These are phyloP conservation scores for Stagonosporopsis chrysanthemi DNA, from an alignment of 2,329 filamentous ascomycete species.

Conservation along the genomic window DNA sequence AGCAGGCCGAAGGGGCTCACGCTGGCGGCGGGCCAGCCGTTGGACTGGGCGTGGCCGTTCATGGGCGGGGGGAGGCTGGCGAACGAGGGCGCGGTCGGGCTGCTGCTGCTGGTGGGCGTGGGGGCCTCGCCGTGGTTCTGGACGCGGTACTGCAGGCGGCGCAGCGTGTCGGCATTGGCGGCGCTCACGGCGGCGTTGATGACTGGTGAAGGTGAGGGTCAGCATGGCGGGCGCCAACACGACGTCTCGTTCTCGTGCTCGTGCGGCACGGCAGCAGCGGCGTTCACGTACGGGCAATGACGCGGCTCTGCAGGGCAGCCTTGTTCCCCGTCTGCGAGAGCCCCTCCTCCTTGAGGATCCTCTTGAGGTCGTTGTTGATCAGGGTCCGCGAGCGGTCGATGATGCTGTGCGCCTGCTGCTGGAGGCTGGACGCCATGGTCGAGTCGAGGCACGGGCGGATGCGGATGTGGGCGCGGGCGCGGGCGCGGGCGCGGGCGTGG, in stretches of 20 bases:
- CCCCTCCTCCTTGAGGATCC: constrained; percentile 76
- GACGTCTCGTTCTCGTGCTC: neutral
- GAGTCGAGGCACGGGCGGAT: no score
- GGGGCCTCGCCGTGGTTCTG: constrained; percentile 51
- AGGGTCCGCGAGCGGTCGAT: constrained; percentile 61
- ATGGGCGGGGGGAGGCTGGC: constrained; percentile 29
- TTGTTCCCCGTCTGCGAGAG: constrained; percentile 81
- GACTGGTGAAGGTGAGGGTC: constrained; percentile 44
- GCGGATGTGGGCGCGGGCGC: constrained; percentile 1
- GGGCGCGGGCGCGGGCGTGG: neutral
- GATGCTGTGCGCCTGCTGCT: constrained; percentile 50
- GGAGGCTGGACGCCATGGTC: constrained; percentile 49
- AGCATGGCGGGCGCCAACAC: constrained; percentile 16
- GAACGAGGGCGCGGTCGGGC: constrained; percentile 29
- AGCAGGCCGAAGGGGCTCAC: constrained; percentile 10
- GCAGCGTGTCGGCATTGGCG: constrained; percentile 47
- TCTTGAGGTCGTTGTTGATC: constrained; percentile 73
- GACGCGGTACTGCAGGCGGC: constrained; percentile 51
- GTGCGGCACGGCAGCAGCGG: constrained; percentile 17
- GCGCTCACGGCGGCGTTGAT: constrained; percentile 45
- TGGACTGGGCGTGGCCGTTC: constrained; percentile 34
- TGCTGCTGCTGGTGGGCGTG: constrained; percentile 28
- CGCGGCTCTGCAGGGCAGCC: constrained; percentile 77
- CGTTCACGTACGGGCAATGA: constrained; percentile 73
- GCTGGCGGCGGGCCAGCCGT: constrained; percentile 19